phyloP scores from a whole-genome alignment of 163 green algal species.

The Volvox carteri region DNA sequence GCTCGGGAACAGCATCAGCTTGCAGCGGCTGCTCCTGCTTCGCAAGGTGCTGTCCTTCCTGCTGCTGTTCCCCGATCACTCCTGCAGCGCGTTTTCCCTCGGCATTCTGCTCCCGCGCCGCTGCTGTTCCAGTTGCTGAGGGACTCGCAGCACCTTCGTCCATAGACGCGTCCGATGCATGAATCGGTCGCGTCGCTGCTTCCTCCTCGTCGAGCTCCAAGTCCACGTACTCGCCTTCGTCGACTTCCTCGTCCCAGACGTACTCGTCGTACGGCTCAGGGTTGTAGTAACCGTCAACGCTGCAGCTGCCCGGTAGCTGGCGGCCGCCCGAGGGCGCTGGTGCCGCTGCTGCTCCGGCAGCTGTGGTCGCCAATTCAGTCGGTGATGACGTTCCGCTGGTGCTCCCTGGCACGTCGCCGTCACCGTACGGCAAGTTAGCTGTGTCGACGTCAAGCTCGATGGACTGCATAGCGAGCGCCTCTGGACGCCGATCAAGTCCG shows the following conservation, averaged over 20 bases:
- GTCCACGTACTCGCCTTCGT: neutral
- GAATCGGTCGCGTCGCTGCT: neutral
- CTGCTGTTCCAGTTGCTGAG: too few species aligned
- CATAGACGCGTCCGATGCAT: neutral
- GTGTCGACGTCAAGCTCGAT: slow-evolving; percentile 53
- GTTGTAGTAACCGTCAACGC: slow-evolving; percentile 35
- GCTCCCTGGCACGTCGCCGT: neutral
- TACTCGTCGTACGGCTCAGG: neutral
- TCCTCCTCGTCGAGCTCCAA: neutral
- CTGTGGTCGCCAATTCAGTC: neutral
- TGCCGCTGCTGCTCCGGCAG: neutral
- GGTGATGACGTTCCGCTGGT: neutral
- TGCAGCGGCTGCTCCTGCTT: neutral
- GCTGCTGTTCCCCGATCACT: neutral
- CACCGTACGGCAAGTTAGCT: neutral
- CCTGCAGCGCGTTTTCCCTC: too few species aligned
- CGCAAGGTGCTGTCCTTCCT: neutral
- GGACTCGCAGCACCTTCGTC: too few species aligned
- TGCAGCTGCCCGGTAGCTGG: slow-evolving; percentile 50
- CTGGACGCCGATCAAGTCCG: neutral
- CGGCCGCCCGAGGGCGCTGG: neutral
- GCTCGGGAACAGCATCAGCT: too few species aligned
- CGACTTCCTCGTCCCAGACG: neutral
- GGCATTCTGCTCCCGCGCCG: too few species aligned
- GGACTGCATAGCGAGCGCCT: slow-evolving; percentile 12